Conservation (phyloP, 768 basidiomycete genomes). For the Calocybe cyanea region DNA sequence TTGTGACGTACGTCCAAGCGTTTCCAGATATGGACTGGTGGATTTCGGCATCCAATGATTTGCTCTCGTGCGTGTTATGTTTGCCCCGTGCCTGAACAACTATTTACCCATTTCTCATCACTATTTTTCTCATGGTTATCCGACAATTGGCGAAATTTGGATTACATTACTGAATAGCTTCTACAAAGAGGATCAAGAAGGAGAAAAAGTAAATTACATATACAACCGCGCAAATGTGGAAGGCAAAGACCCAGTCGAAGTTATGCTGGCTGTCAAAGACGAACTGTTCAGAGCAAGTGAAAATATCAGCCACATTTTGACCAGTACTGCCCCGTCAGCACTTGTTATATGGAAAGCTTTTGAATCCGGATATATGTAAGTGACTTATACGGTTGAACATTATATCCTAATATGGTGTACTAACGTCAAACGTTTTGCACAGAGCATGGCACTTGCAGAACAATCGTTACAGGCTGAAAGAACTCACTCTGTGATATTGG, state of each 20-base stretch:
- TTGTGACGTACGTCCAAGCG: constrained; percentile 17
- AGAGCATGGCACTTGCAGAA: no score
- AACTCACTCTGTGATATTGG: no score
- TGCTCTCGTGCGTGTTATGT: constrained; percentile 11
- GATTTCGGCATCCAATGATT: constrained; percentile 10
- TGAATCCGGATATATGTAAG: constrained; percentile 11
- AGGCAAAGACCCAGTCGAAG: constrained; percentile 1
- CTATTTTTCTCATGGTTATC: no score
- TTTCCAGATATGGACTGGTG: constrained; percentile 18
- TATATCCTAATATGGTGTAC: no score
- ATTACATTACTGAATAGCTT: constrained; percentile 7
- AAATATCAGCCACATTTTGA: constrained; percentile 1
- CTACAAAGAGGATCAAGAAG: constrained; percentile 18
- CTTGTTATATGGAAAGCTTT: constrained; percentile 12
- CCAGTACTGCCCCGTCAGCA: constrained; percentile 1
- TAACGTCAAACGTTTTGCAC: no score
- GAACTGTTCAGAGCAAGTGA: constrained; percentile 10
- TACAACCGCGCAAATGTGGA: constrained; percentile 10
- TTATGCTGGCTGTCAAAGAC: constrained; percentile 11
- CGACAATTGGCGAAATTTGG: neutral
- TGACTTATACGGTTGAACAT: no score
- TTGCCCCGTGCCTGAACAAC: no score
- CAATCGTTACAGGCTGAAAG: no score
- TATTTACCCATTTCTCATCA: neutral
- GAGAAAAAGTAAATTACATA: constrained; percentile 14